Base-by-base conservation (phyloP, 2,329 filamentous ascomycete genomes). In the Xylariaceae sp. region DNA sequence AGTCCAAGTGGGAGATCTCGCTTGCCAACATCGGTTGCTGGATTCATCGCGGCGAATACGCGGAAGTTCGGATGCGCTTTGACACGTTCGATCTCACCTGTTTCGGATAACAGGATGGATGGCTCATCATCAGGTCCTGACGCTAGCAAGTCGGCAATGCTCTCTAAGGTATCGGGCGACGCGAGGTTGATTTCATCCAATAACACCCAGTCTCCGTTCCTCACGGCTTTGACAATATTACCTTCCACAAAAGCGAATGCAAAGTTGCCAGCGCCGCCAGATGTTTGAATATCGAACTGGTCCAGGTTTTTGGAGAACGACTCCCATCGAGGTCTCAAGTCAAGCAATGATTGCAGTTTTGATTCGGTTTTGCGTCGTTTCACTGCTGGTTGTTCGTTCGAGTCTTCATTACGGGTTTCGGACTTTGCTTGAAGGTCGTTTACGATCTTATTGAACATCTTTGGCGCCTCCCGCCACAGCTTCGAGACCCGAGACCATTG, bases 31-130 rank as follows among this genome's bases (percentile, higher is more conserved):
- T 99, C 94, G 2, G 94, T 99, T 4, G 94, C 94, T 35, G 94
- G 94, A 70, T 99, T 99, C 94, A 99, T 99, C 34, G 95, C 94
- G 55, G 90, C 95, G 71, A 99, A 99, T 11, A 99, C 89, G 45
- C 94, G 87, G 73, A 99, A 99, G 64, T 96, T 87, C 0, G 91
- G 88, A 73, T 99, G 93, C 0, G 92, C 94, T 61, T 87, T 82
- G 41, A 99, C 87, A 64, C 92, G 85, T 73, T 97, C 91, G 49
- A 96, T 90, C 66, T 94, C 92, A 44, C 94, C 94, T 45, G 92
- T 94, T 76, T 99, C 94, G 0, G 92, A 92, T 6, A 99, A 81
- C 3, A 99, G 77, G 51, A 99, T 86, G 0, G 90, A 97, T 1
- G 93, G 93, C 0, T 80, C 79, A 39, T 86, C 85, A 61, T 85